Evolutionary conservation across 129 eudicot species (phyloP), one percentile per base, ranked within the genome.

Genomic region (Cynara cardunculus): DNA sequence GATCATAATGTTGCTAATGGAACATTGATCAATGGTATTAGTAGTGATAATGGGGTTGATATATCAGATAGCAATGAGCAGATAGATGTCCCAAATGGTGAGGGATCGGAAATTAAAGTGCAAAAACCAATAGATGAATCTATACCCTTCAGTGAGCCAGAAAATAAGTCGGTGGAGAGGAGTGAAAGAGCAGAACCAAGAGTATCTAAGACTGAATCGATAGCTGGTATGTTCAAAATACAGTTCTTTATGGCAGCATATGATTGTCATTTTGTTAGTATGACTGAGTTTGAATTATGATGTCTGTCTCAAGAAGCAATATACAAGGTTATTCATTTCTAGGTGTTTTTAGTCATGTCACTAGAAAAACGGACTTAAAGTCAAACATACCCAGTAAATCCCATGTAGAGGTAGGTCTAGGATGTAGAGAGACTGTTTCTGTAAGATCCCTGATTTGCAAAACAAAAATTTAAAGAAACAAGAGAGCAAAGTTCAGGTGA

Each of bases 1-100:
- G 81, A 83, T 83, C 46, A 12, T 68, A 32, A 26, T 64, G 80
- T 32, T 24, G 59, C 59, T 6, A 76, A 77, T 66, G 90, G 81
- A 67, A 21, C 59, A 16, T n/a, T 49, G 84, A 71, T 25, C 41
- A 74, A 72, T 69, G 81, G 67, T 18, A 32, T 25, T 39, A 74
- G 28, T 34, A 61, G 18, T 77, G 46, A 4, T 59, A 35, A 68
- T 25, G 77, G 25, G 18, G 66, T 39, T 75, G 82, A 71, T 32
- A 59, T 77, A 35, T 53, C 53, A 37, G 73, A 78, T 21, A 41
- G 21, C 18, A 69, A 26, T 13, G 35, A 31, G 31, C 25, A 16
- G 67, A 12, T 83, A 39, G 84, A 84, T 67, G 69, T 25, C 35
- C 37, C 69, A 62, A 72, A 2, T 61, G 77, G 26, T 68, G 30